Base-by-base conservation (phyloP, 495 filamentous ascomycete species). In the Neurospora sp. region DNA sequence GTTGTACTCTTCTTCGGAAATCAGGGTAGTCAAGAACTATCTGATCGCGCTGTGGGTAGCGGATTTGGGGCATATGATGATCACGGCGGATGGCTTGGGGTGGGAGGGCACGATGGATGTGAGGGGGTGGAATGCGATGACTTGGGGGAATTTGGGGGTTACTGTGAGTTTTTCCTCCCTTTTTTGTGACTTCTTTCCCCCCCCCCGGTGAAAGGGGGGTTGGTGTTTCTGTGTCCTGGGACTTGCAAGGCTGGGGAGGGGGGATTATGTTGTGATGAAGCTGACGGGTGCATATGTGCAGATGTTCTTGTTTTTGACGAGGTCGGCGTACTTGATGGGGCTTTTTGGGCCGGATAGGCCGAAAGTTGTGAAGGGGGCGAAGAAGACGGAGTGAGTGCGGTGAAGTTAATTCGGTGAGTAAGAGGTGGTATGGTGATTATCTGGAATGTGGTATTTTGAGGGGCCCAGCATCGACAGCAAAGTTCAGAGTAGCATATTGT, bases 91-190 rank as follows among this genome's bases (percentile, higher is more conserved):
- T 74, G 87, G 80, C 3, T 85, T 94, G 74, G 91, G 89, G 5
- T 84, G 81, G 74, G 83, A 86, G 3, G 78, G 78, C 18, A 86
- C 88, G 69, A 22, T 87, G 18, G 85, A 90, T 74, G 80, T 91
- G 4, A 80, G 75, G 40, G 81, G 78, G 4, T 94, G 91, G 92
- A 93, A 92, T 74, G 78, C 85, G 37, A 83, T 92, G 82, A 87
- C 89, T 2, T 93, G 90, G 89, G 92, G 92, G 12, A 93, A 94
- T 76, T 84, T 94, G 66, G 90, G 87, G 0, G 81, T 85, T 31
- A 93, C 91, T 5, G 86, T 88, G 68, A 80, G 82, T 76, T 41
- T 40, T 37, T 6, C 5, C 35, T 37, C 5, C 5, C 0, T 35
- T 37, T 37, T 37, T 37, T 37, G 5, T 7, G 5, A 1, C 5